A percentile compares a stretch with the other conserved stretches of the same genome.
These are phyloP conservation scores for Leccinum broughii DNA, from an alignment of 768 basidiomycete genomes.

Conservation along the genomic window DNA sequence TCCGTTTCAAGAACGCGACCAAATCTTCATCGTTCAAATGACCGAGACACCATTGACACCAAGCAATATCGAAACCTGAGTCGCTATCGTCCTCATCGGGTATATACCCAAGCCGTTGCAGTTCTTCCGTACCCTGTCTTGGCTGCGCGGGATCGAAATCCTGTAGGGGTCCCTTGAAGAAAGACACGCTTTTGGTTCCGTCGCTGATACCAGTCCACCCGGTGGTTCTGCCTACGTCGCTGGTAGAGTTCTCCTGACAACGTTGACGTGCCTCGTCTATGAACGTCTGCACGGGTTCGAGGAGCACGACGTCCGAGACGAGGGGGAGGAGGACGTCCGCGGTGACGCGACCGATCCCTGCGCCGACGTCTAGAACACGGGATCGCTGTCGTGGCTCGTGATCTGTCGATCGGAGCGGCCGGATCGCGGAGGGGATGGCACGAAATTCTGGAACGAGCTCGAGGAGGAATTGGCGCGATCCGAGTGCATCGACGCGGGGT, in stretches of 20 bases:
- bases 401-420: conserved; percentile 39
- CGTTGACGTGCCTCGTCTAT: conserved; percentile 64
- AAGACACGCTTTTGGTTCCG: conserved; percentile 67
- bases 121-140: conserved; percentile 36
- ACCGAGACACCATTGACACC: conserved; percentile 98
- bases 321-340: conserved; percentile 86
- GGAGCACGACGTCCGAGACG: conserved; percentile 80
- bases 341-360: conserved; percentile 93
- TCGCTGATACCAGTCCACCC: conserved; percentile 72
- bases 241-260: conserved; percentile 36
- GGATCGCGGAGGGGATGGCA: conserved; percentile 71
- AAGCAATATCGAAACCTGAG: conserved; percentile 82
- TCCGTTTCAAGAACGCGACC: conserved; percentile 68
- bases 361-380: conserved; percentile 89
- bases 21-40: conserved; percentile 80
- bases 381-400: conserved; percentile 41
- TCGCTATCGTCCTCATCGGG: conserved; percentile 54
- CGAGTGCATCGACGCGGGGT: conserved; percentile 86
- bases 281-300: conserved; percentile 85
- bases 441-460: conserved; percentile 78
- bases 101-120: conserved; percentile 70
- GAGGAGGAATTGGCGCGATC: conserved; percentile 86
- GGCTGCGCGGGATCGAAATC: conserved; percentile 69
- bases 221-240: conserved; percentile 30
- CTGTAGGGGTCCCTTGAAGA: conserved; percentile 81